These are phyloP conservation scores for Dendrobium nobile DNA, from an alignment of 106 monocot genomes.

Conservation along the genomic window DNA sequence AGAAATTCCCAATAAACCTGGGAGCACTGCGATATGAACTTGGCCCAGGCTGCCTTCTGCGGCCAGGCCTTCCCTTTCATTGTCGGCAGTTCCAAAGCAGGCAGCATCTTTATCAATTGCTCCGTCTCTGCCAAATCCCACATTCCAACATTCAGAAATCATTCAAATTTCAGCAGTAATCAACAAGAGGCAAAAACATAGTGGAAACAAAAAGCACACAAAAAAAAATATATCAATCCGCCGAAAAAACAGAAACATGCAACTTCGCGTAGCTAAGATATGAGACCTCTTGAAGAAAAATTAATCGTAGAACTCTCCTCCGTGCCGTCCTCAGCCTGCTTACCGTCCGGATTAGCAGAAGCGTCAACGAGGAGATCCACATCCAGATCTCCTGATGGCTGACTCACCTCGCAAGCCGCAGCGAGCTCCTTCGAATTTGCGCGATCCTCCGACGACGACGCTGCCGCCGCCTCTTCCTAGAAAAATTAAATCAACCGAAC, in stretches of 20 bases:
- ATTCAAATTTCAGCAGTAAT: neutral
- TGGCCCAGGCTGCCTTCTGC: constrained; percentile 1
- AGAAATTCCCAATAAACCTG: neutral
- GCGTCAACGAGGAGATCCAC: neutral
- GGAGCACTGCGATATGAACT: constrained; percentile 7
- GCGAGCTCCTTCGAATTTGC: neutral
- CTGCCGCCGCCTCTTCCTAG: neutral
- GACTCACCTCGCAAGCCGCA: neutral
- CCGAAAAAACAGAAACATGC: neutral
- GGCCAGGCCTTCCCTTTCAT: constrained; percentile 4
- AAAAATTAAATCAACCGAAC: neutral
- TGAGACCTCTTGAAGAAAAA: neutral
- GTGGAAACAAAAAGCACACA: neutral
- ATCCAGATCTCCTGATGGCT: constrained; percentile 1
- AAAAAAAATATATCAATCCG: neutral
- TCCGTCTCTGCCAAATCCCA: neutral
- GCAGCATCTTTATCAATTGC: constrained; percentile 4
- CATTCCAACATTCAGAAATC: neutral
- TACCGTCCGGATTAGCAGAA: neutral
- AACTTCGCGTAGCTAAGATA: neutral
- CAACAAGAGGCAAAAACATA: neutral
- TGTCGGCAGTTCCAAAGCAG: neutral
- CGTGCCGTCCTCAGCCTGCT: neutral
- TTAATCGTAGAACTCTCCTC: constrained; percentile 1
- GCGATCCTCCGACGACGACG: neutral